A percentile compares a stretch with the other conserved stretches of the same genome.
phyloP scores from a whole-genome alignment of 23 red algal genomes.

The Gracilariopsis chorda region DNA sequence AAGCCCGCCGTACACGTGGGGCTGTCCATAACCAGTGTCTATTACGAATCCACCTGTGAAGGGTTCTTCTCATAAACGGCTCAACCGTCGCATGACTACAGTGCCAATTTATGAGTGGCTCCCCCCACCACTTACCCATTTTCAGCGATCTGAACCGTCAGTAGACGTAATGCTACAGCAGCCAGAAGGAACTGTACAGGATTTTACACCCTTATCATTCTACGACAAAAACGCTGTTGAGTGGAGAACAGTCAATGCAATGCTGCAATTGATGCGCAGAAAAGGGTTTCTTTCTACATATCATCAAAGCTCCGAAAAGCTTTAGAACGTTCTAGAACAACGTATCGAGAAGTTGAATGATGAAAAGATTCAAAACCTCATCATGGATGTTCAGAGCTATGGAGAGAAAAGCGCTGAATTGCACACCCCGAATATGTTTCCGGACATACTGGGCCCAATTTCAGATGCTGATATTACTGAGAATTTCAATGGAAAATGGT shows the following conservation, averaged over 20 bases:
- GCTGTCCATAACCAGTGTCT: no score
- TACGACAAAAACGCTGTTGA: background rate
- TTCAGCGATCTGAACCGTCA: no score
- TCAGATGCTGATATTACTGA: background rate
- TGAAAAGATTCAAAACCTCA: background rate
- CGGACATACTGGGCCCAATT: background rate
- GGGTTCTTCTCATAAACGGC: no score
- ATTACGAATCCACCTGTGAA: no score
- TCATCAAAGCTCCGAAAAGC: background rate
- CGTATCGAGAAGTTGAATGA: background rate
- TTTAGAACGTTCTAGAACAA: background rate
- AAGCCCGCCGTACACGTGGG: no score
- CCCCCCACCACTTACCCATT: no score
- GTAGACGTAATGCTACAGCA: no score
- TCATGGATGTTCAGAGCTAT: background rate
- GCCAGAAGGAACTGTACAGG: no score
- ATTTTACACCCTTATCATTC: no score
- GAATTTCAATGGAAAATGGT: background rate
- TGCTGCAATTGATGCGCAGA: background rate
- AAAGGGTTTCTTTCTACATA: background rate
- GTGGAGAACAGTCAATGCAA: background rate
- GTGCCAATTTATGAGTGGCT: no score
- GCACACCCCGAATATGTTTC: background rate
- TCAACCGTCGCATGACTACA: no score
- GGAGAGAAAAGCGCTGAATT: background rate